Conservation (phyloP, 768 basidiomycete species). For the Boletus speciosus region DNA sequence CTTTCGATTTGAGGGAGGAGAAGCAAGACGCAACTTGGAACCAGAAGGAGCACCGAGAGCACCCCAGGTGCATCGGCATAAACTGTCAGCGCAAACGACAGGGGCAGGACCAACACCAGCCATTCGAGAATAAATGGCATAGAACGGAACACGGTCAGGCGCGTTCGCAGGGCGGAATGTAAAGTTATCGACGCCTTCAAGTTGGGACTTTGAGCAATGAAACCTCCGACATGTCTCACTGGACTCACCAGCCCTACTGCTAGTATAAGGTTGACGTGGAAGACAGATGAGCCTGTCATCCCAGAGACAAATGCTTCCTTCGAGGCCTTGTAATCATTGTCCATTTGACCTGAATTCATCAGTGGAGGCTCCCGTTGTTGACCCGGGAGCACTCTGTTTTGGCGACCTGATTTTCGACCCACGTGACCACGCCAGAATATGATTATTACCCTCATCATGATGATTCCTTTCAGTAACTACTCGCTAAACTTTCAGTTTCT, state of each 20-base stretch:
- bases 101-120: slow-evolving; percentile 64
- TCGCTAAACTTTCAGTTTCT: not conserved
- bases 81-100: slow-evolving; percentile 79
- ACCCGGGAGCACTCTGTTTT: too few species aligned
- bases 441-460: too few species aligned
- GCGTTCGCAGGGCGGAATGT: slow-evolving; percentile 57
- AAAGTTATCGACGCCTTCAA: slow-evolving; percentile 67
- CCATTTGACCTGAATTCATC: slow-evolving; percentile 12
- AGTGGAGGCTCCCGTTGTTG: too few species aligned
- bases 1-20: slow-evolving; percentile 39
- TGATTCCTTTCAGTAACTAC: not conserved
- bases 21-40: slow-evolving; percentile 45
- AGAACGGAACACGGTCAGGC: slow-evolving; percentile 37
- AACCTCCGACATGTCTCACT: not conserved
- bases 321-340: slow-evolving; percentile 56
- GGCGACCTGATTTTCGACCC: not conserved
- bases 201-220: slow-evolving; percentile 18
- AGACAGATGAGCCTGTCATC: slow-evolving; percentile 64
- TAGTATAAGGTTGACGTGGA: slow-evolving; percentile 68
- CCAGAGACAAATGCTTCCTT: slow-evolving; percentile 85
- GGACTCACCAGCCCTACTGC: slow-evolving; percentile 56
- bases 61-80: slow-evolving; percentile 56
- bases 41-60: slow-evolving; percentile 48
- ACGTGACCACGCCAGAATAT: slow-evolving; percentile 11
- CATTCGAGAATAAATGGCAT: slow-evolving; percentile 52